Conservation (phyloP, 2,329 filamentous ascomycete species). For the Dactylellina haptotyla region DNA sequence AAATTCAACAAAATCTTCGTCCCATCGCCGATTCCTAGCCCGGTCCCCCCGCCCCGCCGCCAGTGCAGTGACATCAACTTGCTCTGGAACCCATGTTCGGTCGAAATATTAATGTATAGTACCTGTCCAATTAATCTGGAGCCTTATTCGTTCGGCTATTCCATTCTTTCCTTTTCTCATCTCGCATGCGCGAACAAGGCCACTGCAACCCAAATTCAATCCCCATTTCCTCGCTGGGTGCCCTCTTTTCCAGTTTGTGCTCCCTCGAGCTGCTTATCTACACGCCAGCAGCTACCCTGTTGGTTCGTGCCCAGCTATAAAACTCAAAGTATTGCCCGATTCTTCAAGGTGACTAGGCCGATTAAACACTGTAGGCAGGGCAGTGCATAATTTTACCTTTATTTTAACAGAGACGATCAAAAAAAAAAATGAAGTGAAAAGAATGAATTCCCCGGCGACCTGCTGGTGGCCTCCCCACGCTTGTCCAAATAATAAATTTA, state of each 20-base stretch:
- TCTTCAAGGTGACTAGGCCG: neutral
- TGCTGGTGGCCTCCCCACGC: conserved; percentile 13
- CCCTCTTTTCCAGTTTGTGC: neutral
- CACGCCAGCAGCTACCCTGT: conserved; percentile 5
- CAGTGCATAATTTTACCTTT: too few species aligned
- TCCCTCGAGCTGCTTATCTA: conserved; percentile 18
- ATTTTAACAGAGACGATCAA: too few species aligned
- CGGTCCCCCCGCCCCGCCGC: conserved; percentile 16
- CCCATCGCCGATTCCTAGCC: conserved; percentile 42
- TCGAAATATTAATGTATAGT: conserved; percentile 6
- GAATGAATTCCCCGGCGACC: neutral
- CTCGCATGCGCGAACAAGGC: neutral
- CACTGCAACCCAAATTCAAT: neutral
- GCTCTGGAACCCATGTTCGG: conserved; percentile 28
- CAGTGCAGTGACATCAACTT: conserved; percentile 52
- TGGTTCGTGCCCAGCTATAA: neutral
- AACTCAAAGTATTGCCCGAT: conserved; percentile 13
- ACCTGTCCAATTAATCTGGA: conserved; percentile 19
- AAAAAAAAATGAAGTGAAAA: too few species aligned
- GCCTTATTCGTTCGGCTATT: conserved; percentile 23
- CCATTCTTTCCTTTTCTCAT: conserved; percentile 17
- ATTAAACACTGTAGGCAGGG: too few species aligned
- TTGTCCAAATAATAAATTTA: neutral
- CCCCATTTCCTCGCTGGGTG: neutral
- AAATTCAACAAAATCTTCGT: conserved; percentile 25